phyloP scores from a whole-genome alignment of 1,139 yeast species.

The Kurtzmaniella quercitrusa region DNA sequence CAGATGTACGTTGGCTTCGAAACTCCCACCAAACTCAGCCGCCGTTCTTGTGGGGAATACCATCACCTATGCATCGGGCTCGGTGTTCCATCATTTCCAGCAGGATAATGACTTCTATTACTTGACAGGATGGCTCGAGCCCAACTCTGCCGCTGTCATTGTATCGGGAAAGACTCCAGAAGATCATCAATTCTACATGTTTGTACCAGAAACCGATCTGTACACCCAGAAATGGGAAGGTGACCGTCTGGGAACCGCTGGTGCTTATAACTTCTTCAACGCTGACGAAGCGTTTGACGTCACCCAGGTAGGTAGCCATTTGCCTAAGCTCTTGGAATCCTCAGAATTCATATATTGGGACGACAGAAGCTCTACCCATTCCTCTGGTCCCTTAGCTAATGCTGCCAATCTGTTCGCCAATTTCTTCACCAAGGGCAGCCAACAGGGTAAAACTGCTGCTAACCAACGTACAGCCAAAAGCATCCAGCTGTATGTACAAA shows the following conservation, averaged over 20 bases:
- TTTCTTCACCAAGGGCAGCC: slow-evolving; percentile 9
- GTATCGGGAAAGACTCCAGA: slow-evolving; percentile 58
- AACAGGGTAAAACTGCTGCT: slow-evolving; percentile 8
- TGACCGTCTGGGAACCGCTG: slow-evolving; percentile 77
- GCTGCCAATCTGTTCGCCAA: slow-evolving; percentile 8
- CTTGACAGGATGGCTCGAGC: slow-evolving; percentile 91
- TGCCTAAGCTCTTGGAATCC: slow-evolving; percentile 43
- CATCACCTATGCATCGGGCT: slow-evolving; percentile 77
- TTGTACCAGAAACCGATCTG: slow-evolving; percentile 82
- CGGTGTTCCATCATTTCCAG: slow-evolving; percentile 87
- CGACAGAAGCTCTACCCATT: slow-evolving; percentile 20
- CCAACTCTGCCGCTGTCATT: slow-evolving; percentile 72
- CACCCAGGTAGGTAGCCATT: slow-evolving; percentile 34
- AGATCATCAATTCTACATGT: slow-evolving; percentile 63
- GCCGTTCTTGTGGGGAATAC: slow-evolving; percentile 73
- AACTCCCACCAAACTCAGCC: slow-evolving; percentile 60
- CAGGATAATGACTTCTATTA: slow-evolving; percentile 87
- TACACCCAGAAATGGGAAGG: slow-evolving; percentile 93
- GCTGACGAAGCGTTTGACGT: slow-evolving; percentile 71
- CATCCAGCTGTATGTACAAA: slow-evolving; percentile 17
- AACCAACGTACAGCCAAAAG: slow-evolving; percentile 12
- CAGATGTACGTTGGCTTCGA: slow-evolving; percentile 51
- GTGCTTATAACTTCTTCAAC: slow-evolving; percentile 78
- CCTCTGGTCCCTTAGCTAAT: background rate
- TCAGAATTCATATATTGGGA: slow-evolving; percentile 48